These are phyloP conservation scores for Passiflora organensis DNA, from an alignment of 345 rosid genomes.

Conservation along the genomic window DNA sequence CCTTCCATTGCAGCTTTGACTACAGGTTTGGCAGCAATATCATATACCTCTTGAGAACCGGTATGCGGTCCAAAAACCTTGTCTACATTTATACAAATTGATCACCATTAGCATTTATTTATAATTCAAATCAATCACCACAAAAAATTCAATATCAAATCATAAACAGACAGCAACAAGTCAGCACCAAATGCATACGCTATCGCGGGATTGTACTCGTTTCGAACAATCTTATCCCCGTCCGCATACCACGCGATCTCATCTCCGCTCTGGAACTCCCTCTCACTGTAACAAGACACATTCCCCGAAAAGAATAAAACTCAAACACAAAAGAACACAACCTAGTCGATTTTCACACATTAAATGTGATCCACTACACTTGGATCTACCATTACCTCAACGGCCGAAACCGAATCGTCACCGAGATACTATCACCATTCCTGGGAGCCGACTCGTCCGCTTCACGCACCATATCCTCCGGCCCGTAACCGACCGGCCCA, in stretches of 20 bases:
- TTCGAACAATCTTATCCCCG: conserved; percentile 85
- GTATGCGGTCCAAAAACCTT: conserved; percentile 87
- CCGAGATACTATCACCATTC: conserved; percentile 88
- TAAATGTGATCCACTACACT: conserved; percentile 44
- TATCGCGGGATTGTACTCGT: conserved; percentile 79
- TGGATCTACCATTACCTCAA: conserved; percentile 84
- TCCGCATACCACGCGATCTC: conserved; percentile 97
- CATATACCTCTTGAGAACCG: conserved; percentile 73
- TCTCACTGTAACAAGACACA: conserved; percentile 54
- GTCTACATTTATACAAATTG: conserved; percentile 40
- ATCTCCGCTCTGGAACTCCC: conserved; percentile 92
- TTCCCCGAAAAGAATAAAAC: neutral
- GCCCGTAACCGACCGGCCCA: conserved; percentile 47
- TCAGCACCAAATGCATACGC: conserved; percentile 79
- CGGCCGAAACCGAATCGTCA: conserved; percentile 94
- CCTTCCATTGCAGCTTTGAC: conserved; percentile 99
- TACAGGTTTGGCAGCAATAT: conserved; percentile 91
- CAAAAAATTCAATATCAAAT: neutral
- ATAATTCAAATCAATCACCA: neutral
- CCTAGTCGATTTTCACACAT: conserved; percentile 2
- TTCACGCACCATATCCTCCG: conserved; percentile 60
- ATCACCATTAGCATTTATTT: neutral
- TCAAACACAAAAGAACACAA: conserved; percentile 10
- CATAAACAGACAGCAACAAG: no score
- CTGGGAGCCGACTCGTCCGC: conserved; percentile 35